A percentile compares a stretch with the other conserved stretches of the same genome.
Evolutionary conservation across 192 early-diverging fungal genomes (phyloP).

Genomic region (Linnemannia schmuckeri): DNA sequence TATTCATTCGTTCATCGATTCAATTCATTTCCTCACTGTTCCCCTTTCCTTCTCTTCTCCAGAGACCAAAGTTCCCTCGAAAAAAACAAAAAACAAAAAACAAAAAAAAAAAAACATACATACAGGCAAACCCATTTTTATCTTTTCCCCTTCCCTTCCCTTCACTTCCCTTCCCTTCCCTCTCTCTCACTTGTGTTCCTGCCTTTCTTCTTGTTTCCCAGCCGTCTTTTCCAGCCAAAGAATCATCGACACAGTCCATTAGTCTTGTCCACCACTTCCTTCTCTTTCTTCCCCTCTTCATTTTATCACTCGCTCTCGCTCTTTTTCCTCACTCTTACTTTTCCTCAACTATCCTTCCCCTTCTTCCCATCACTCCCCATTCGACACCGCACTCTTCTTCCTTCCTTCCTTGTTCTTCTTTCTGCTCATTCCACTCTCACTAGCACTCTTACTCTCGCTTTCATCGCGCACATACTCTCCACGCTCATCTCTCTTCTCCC

Average conservation of each 20-base stretch:
- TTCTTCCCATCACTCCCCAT: background rate
- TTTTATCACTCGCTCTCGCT: background rate
- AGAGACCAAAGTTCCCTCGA: background rate
- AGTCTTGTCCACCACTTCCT: no score
- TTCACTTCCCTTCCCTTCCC: no score
- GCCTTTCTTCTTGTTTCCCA: background rate
- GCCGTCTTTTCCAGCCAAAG: background rate
- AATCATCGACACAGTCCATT: background rate
- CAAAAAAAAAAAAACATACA: no score
- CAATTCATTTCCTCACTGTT: background rate
- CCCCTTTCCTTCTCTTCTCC: background rate
- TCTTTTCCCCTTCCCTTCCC: no score
- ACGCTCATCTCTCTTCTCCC: background rate
- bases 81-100: background rate
- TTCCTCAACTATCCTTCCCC: background rate
- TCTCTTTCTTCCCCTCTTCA: background rate
- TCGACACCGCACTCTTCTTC: background rate
- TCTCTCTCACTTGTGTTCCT: no score
- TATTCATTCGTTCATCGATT: background rate
- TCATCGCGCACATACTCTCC: background rate
- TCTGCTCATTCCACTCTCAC: background rate
- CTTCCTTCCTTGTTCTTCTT: background rate
- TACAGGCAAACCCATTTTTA: no score
- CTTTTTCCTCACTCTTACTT: background rate
- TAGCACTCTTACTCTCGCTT: background rate